A percentile compares a stretch with the other conserved stretches of the same genome.
Evolutionary conservation across 495 filamentous ascomycete genomes (phyloP).

Genomic region (Talaromyces liani): DNA sequence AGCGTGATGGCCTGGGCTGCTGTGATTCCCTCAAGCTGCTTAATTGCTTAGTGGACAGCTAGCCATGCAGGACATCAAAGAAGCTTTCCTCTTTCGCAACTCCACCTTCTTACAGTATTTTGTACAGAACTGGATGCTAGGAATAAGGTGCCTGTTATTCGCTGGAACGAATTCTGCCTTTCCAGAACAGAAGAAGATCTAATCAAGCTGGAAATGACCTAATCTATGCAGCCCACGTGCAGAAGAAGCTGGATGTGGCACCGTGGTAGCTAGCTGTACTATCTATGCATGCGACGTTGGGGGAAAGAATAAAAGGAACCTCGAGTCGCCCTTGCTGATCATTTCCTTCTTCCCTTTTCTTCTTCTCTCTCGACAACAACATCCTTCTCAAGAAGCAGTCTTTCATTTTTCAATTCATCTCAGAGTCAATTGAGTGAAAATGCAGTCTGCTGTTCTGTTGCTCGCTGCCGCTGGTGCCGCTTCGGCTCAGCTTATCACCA

Average conservation of each 20-base stretch:
- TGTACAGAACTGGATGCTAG: not conserved
- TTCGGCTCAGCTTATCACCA: constrained; percentile 22
- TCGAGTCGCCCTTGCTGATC: not conserved
- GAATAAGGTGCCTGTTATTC: not conserved
- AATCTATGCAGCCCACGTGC: not conserved
- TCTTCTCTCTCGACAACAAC: not conserved
- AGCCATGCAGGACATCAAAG: not conserved
- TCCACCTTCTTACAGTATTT: no score
- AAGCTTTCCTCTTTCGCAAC: not conserved
- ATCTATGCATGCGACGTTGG: not conserved
- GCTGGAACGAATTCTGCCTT: not conserved
- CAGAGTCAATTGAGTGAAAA: not conserved
- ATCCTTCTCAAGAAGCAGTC: not conserved
- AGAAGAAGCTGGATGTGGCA: not conserved
- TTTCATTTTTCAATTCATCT: not conserved
- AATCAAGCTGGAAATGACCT: not conserved
- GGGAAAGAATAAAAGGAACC: not conserved
- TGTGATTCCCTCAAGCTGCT: not conserved
- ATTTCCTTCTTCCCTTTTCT: not conserved
- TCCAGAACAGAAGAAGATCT: not conserved
- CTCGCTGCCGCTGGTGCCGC: constrained; percentile 18
- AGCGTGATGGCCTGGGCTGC: not conserved
- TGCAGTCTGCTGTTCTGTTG: constrained; percentile 11
- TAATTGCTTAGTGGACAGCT: not conserved
- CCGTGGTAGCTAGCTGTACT: not conserved